Percentiles rank a stretch among this genome's conserved stretches.
phyloP scores from a whole-genome alignment of 163 green algal species.

The Prototheca stagnorum region DNA sequence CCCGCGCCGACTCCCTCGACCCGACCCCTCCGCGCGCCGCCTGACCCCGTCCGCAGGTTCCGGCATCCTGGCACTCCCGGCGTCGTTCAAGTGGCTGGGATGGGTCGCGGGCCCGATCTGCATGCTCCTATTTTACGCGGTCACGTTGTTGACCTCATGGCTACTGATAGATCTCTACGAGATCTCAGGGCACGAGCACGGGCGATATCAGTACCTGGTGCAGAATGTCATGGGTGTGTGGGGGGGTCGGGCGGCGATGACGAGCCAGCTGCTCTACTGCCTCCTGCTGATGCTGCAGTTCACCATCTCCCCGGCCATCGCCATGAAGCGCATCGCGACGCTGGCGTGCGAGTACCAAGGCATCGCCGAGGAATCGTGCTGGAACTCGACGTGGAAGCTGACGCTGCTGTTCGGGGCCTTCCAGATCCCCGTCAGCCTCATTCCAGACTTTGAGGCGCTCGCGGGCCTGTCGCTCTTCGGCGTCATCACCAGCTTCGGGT shows the following conservation, averaged over 20 bases:
- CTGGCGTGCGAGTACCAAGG: no score
- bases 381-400: no score
- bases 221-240: not conserved
- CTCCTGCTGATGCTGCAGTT: conserved; percentile 6
- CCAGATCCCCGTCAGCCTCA: conserved; percentile 21
- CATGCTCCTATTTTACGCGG: conserved; percentile 7
- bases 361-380: no score
- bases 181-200: no score
- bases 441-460: conserved; percentile 17
- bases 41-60: no score
- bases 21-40: no score
- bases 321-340: not conserved
- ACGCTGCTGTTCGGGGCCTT: conserved; percentile 15
- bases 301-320: conserved; percentile 1
- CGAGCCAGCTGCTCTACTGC: conserved; percentile 10
- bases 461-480: conserved; percentile 21
- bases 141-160: not conserved
- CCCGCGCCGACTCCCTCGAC: not conserved
- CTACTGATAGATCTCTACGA: no score
- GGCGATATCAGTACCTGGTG: conserved; percentile 23
- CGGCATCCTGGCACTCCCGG: conserved; percentile 6
- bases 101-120: conserved; percentile 5
- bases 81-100: conserved; percentile 4
- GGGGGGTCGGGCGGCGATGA: no score
- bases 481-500: conserved; percentile 20